A percentile compares a stretch with the other conserved stretches of the same genome.
These are phyloP conservation scores for Camelina sativa DNA, from an alignment of 345 rosid species.

Conservation along the genomic window DNA sequence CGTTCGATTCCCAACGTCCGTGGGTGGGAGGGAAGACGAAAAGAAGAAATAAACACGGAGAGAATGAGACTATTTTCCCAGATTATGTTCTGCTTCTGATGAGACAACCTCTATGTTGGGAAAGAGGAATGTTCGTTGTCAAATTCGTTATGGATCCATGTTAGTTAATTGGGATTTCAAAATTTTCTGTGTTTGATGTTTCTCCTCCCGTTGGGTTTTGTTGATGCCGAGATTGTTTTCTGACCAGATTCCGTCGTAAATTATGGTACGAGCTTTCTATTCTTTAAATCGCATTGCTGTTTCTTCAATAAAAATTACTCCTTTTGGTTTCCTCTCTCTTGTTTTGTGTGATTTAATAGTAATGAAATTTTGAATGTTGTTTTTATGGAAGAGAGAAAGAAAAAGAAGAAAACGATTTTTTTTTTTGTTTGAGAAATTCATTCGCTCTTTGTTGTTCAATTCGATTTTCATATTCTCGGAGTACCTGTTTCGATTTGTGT, in stretches of 20 bases:
- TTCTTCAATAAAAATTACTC: background rate
- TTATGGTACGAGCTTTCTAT: slow-evolving; percentile 40
- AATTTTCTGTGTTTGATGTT: slow-evolving; percentile 6
- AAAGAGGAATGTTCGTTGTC: background rate
- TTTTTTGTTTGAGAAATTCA: too few relatives aligned
- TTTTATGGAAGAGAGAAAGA: too few relatives aligned
- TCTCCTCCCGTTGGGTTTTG: background rate
- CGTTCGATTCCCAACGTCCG: slow-evolving; percentile 43
- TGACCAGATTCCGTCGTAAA: slow-evolving; percentile 9
- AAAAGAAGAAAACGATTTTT: too few relatives aligned
- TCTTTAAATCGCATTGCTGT: slow-evolving; percentile 7
- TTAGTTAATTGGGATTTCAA: background rate
- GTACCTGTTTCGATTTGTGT: background rate
- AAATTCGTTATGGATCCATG: slow-evolving; percentile 6
- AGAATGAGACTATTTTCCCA: background rate
- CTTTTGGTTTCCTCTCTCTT: background rate
- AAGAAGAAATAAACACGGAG: slow-evolving; percentile 10
- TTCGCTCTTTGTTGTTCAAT: background rate
- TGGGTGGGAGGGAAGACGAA: slow-evolving; percentile 33
- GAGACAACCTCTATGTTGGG: background rate
- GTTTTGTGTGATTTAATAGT: background rate
- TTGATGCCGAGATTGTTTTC: slow-evolving; percentile 9
- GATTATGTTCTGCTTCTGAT: background rate
- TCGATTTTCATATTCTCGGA: background rate
- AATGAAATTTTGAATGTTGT: too few relatives aligned